Evolutionary conservation across 768 basidiomycete species (phyloP), one percentile per base, ranked within the genome.

Genomic region (Crassisporium funariophilum): DNA sequence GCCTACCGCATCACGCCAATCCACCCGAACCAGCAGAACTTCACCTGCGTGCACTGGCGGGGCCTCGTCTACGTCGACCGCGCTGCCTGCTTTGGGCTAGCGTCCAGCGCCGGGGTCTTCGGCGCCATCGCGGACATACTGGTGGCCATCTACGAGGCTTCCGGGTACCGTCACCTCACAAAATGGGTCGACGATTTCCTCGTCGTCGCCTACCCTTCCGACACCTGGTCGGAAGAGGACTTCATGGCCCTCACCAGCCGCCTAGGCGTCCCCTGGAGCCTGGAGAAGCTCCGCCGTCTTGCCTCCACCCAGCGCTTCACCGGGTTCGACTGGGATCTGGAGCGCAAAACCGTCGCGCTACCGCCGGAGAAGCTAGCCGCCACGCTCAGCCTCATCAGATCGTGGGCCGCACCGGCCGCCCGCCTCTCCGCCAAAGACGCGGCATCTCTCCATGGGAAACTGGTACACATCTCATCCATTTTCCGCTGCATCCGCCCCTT

Each of bases 1-100:
- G 74, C 73, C 0, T 74, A 71, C 48, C 54, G 70, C 2, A 50
- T 64, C 2, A 70, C 61, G 0, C 74, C 73, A 1, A 55, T 72
- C 0, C 15, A 42, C 0, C 72, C 72, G 2, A 36, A 43, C 6
- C 69, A 75, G 42, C 68, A 73, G 49, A 59, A 59, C 19, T 46
- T 49, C 1, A 12, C 62, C 0, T 68, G 64, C 25, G 31, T 74
- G 0, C 41, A 35, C 5, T 75, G 72, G 73, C 12, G 57, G 1
- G 69, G 61, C 0, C 12, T 21, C 20, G 58, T 73, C 1, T 63
- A 59, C 21, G 63, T 76, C 4, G 69, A 77, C 47, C 20, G 54
- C 0, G 63, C 62, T 3, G 54, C 63, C 0, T 52, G 58, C 27
- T 72, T 73, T 53, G 67, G 72, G 0, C 22, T 52, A 0, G 35